Base-by-base conservation (phyloP, 768 basidiomycete genomes). In the Scleroderma citrinum region DNA sequence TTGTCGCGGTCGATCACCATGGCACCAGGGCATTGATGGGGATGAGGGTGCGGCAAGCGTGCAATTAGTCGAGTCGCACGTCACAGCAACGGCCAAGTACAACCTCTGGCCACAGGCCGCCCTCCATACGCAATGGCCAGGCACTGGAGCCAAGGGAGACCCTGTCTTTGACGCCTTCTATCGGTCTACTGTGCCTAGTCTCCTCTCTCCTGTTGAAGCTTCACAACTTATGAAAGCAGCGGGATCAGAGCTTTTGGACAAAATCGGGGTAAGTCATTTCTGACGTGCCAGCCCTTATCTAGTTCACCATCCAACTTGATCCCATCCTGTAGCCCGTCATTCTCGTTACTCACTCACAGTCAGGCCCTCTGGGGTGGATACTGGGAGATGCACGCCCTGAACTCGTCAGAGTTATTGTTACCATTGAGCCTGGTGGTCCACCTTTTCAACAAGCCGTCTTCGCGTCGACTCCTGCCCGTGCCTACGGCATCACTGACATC, bases 61-160 rank as follows among this genome's bases (percentile, higher is more conserved):
- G 0, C 55, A 55, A 12, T 58, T 47, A 2, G 59, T 74, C 39
- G 71, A 76, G 51, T 64, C 71, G n/a, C 67, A 61, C 16, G 72
- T 76, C 39, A 76, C 76, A 7, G 73, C 74, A 23, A 67, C 74
- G 2, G 60, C 68, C 52, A 47, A 54, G 2, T 68, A 67, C 52
- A 57, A 65, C 16, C 59, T 76, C 30, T 78, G 77, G 77, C 71
- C 76, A 0, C 68, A 74, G 54, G 72, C 76, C 3, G 50, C 54
- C 2, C 56, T 75, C 37, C 75, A 76, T 41, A 77, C 74, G 0
- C 76, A 77, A 49, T 78, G 77, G 77, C 76, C 75, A 3, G 77
- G 77, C 16, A 73, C 69, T 44, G 77, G 77, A n/a, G 69, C 61
- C 42, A 56, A 62, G 24, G 75, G 76, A 4, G 77, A 79, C 45